Conservation (phyloP, 163 green algal genomes). For the Coccomyxa subellipsoidea region DNA sequence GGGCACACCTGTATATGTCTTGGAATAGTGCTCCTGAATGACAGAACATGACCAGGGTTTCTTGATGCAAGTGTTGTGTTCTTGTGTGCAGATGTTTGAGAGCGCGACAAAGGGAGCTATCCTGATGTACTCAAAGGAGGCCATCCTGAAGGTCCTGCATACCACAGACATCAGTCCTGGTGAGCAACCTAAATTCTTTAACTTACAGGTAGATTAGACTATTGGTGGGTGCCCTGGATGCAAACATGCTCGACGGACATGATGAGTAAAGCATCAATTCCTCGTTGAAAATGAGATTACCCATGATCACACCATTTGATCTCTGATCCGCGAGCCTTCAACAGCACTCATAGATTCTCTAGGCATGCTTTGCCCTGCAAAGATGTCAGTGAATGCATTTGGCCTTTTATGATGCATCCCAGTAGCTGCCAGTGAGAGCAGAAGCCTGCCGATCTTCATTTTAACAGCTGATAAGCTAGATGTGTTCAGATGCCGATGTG, state of each 20-base stretch:
- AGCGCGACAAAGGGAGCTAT: constrained; percentile 38
- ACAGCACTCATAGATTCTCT: no score
- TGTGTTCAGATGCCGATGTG: neutral
- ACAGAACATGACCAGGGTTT: no score
- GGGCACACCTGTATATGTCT: no score
- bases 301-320: neutral
- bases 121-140: constrained; percentile 45
- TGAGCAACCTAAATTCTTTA: neutral
- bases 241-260: neutral
- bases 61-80: neutral
- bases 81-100: constrained; percentile 33
- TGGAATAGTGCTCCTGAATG: no score
- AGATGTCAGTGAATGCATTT: no score
- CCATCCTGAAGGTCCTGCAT: constrained; percentile 26
- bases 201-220: neutral
- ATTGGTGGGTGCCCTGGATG: neutral
- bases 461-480: no score
- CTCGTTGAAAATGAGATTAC: neutral
- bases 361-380: no score
- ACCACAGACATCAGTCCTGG: constrained; percentile 13
- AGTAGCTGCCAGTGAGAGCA: no score
- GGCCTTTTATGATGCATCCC: no score
- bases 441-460: no score
- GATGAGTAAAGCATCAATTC: neutral
- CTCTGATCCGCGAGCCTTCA: neutral